Evolutionary conservation across 495 filamentous ascomycete genomes (phyloP).

Genomic region (Xanthoparmelia taractica): DNA sequence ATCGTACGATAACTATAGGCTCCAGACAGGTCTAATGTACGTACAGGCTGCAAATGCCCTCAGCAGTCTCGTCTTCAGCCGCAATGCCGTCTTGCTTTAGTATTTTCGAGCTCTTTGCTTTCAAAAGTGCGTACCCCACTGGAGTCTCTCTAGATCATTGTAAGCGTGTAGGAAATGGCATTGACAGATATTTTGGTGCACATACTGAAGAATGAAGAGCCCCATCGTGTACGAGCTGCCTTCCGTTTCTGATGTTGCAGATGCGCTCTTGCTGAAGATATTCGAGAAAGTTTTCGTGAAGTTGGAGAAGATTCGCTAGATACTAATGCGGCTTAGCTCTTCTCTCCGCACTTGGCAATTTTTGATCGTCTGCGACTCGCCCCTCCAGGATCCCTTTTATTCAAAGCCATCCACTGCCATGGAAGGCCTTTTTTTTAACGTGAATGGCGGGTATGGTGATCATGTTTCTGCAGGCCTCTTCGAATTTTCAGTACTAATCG

Average conservation of each 20-base stretch:
- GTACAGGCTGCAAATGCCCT: constrained; percentile 82
- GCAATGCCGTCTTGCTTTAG: constrained; percentile 74
- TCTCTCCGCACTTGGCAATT: not conserved
- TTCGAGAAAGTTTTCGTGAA: constrained; percentile 17
- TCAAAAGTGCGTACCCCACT: constrained; percentile 95
- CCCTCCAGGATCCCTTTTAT: not conserved
- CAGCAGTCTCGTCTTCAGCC: constrained; percentile 65
- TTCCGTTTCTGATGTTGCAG: constrained; percentile 1
- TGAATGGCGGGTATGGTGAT: constrained; percentile 71
- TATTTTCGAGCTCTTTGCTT: constrained; percentile 96
- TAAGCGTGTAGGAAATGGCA: constrained; percentile 59
- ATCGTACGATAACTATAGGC: constrained; percentile 4
- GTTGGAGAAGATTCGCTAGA: constrained; percentile 6
- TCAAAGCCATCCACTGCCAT: constrained; percentile 42
- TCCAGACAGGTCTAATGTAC: constrained; percentile 30
- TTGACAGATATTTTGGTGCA: not conserved
- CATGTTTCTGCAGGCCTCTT: not conserved
- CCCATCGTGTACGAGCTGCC: constrained; percentile 18
- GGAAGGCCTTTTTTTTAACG: constrained; percentile 96
- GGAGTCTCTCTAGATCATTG: constrained; percentile 70
- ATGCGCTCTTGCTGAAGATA: constrained; percentile 14
- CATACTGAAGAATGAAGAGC: constrained; percentile 26
- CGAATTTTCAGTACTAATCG: constrained; percentile 22
- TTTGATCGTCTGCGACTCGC: not conserved
- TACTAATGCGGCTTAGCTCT: constrained; percentile 8